Evolutionary conservation across 441 rosid genomes (phyloP).

Genomic region (Gossypium gossypioides): DNA sequence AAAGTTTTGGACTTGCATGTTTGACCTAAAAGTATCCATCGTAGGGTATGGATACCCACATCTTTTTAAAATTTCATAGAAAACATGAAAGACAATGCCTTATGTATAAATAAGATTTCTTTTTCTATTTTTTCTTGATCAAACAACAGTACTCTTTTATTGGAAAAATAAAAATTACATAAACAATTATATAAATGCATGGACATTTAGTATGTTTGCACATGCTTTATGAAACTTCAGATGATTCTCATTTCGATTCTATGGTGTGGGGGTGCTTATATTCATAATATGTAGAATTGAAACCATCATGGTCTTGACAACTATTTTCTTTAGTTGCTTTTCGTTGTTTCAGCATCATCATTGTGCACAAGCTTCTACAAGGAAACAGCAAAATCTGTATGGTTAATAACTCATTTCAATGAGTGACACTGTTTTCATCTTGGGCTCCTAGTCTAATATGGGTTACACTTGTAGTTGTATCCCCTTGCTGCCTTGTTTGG

Average conservation of each 20-base stretch:
- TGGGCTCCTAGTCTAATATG: not conserved
- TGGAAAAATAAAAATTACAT: not conserved
- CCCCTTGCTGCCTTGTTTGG: not conserved
- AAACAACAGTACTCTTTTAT: not conserved
- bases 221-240: not conserved
- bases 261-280: not conserved
- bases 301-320: no score
- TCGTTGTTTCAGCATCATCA: not conserved
- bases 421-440: not conserved
- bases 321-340: not conserved
- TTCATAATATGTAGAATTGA: not conserved
- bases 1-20: not conserved
- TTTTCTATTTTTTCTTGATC: not conserved
- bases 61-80: not conserved
- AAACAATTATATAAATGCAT: not conserved
- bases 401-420: not conserved
- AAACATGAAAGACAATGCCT: not conserved
- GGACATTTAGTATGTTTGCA: not conserved
- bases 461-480: not conserved
- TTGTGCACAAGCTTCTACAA: not conserved
- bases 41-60: not conserved
- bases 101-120: not conserved
- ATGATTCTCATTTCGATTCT: not conserved
- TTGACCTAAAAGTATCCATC: not conserved
- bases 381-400: not conserved